A percentile compares a stretch with the other conserved stretches of the same genome.
Evolutionary conservation across 805 yeast genomes (phyloP).

Genomic region (Schizosaccharomyces octosporus): DNA sequence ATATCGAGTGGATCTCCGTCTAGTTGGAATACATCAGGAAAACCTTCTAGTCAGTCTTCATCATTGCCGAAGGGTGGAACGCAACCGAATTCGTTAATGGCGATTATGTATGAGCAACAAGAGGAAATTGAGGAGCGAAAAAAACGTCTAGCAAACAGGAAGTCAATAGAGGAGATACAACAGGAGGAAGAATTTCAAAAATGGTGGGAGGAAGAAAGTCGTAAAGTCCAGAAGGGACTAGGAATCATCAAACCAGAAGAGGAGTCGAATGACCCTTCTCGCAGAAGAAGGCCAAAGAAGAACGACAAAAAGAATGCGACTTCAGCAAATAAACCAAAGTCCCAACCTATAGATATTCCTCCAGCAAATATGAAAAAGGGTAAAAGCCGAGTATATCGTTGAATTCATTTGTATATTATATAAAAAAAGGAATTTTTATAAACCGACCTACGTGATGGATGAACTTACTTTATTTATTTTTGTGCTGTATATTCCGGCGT

Average conservation of each 20-base stretch:
- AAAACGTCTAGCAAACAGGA: conserved; percentile 13
- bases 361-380: too few species aligned
- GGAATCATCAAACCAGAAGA: background rate
- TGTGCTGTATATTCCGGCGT: too few species aligned
- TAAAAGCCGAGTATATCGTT: too few species aligned
- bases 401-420: too few species aligned
- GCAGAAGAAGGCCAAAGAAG: too few species aligned
- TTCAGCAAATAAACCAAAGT: too few species aligned
- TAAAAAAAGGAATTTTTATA: too few species aligned
- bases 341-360: too few species aligned
- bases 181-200: conserved; percentile 62
- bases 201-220: conserved; percentile 71
- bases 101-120: conserved; percentile 5
- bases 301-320: too few species aligned
- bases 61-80: conserved; percentile 25
- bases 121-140: conserved; percentile 5
- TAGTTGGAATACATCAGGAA: conserved; percentile 29
- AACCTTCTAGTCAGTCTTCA: conserved; percentile 29
- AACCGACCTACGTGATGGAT: too few species aligned
- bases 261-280: background rate
- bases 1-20: conserved; percentile 31
- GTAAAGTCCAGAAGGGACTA: background rate
- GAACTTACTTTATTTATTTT: too few species aligned
- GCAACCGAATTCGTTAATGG: conserved; percentile 44
- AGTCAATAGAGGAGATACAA: conserved; percentile 41